Base-by-base conservation (phyloP, 2,329 filamentous ascomycete genomes). In the Davidsoniella australis region DNA sequence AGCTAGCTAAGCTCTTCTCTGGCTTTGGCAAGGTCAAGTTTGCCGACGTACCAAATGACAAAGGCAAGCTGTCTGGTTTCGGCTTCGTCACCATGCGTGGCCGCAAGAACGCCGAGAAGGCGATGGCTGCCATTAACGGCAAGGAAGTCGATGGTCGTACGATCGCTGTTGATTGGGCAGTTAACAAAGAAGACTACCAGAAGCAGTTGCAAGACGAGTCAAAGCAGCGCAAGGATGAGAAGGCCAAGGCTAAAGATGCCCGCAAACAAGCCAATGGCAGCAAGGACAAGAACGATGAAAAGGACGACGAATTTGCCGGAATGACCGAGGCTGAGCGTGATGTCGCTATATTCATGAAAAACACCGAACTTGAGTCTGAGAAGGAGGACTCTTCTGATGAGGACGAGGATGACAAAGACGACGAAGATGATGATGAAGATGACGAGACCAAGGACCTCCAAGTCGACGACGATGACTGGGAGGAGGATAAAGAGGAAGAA, bases 81-180 rank as follows among this genome's bases (percentile, higher is more conserved):
- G 91, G 88, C 4, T 95, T 98, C 59, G 80, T 98, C 53, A 82
- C 89, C 9, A 72, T 98, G 63, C 75, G 88, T 53, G 86, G 88
- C 40, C 80, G 74, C 59, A 89, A 87, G 65, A 94, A 96, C 63
- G 89, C 91, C 0, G 85, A 96, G 63, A 86, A 80, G 62, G 91
- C 91, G 2, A 71, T 98, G 51, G 78, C 82, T 52, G 78, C 73
- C 18, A 70, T 96, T 56, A 98, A 96, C 64, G 91, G 89, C 52
- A 95, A 85, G 62, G 77, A 83, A 54, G 73, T 98, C 17, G 88
- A 94, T 61, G 91, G 88, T 2, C 76, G 91, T 58, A 82, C 80
- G 7, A 65, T 98, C 53, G 91, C 89, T 24, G 91, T 98, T 5
- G 91, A 98, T 66, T 98, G 86, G 85, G 89, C 93, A 29, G 87